phyloP scores from a whole-genome alignment of 176 grass and related monocot genomes.

The Zoysia japonica region DNA sequence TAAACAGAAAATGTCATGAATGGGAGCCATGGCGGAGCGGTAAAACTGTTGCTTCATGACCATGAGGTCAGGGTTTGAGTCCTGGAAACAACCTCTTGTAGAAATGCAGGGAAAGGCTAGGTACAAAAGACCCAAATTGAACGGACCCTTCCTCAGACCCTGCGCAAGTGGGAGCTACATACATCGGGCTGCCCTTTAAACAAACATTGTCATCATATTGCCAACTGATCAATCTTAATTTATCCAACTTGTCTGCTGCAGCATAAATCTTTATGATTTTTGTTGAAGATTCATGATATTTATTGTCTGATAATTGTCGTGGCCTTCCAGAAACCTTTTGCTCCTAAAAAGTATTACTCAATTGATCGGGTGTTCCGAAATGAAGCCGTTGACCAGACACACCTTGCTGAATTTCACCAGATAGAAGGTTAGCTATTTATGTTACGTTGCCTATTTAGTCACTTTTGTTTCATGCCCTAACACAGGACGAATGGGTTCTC shows the following conservation, averaged over 20 bases:
- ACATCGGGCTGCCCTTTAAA: neutral
- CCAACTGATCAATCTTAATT: neutral
- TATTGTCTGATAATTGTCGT: slow-evolving; percentile 22
- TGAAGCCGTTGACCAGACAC: slow-evolving; percentile 94
- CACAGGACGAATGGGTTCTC: neutral
- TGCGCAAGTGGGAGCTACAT: too few species aligned
- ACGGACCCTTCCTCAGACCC: too few species aligned
- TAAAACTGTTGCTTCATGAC: too few species aligned
- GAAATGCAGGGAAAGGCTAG: too few species aligned
- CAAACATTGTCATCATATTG: neutral
- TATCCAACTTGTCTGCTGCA: slow-evolving; percentile 13
- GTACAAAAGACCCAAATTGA: too few species aligned
- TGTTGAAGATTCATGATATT: slow-evolving; percentile 6
- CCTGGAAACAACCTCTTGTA: too few species aligned
- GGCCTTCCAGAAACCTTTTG: slow-evolving; percentile 67
- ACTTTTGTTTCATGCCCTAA: neutral
- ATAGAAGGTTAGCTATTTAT: slow-evolving; percentile 73
- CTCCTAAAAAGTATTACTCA: slow-evolving; percentile 90
- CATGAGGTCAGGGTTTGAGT: too few species aligned
- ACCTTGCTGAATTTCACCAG: slow-evolving; percentile 98
- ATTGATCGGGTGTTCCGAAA: slow-evolving; percentile 96
- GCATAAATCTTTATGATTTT: slow-evolving; percentile 20
- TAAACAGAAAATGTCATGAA: neutral
- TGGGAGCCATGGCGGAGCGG: too few species aligned
- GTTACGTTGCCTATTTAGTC: slow-evolving; percentile 14